Base-by-base conservation (phyloP, 2,329 filamentous ascomycete species). In the Colletotrichum lupini region DNA sequence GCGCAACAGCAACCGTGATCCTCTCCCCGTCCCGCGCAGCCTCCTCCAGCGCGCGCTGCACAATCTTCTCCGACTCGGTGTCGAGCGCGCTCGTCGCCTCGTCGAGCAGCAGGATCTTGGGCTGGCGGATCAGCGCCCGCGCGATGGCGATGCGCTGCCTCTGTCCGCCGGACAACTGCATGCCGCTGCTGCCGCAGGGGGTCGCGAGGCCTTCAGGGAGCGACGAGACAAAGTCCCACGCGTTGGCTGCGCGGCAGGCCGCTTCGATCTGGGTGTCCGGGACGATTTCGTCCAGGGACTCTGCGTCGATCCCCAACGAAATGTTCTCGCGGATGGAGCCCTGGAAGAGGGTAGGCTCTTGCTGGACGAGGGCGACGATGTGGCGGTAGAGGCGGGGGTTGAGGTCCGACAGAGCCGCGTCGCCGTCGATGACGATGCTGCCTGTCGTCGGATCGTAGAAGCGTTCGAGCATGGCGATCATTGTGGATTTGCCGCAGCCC, bases 81-180 rank as follows among this genome's bases (percentile, higher is more conserved):
- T 94, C 92, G 0, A 94, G 84, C 0, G 85, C 85, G 24, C 82
- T 85, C 0, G 93, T 95, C 1, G 93, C 93, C 81, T 95, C 93
- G 77, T 95, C 93, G 0, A 95, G 84, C 6, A 95, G 88, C 3
- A 95, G 82, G 2, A 95, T 89, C 0, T 85, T 83, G 0, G 93
- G 93, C 63, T 90, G 84, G 58, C 92, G 90, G 66, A 95, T 86
- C 32, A 95, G 91, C 12, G 91, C 91, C 8, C 93, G 86, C 0
- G 93, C 93, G 74, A 95, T 95, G 9, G 92, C 92, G 42, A 94
- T 88, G 26, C 92, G 89, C 79, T 95, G 93, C 8, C 92, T 85
- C 79, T 95, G 92, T 1, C 93, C 93, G 28, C 93, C 93, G 1
- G 91, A 94, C 1, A 95, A 83, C 72, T 92, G 91, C 22, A 92